Evolutionary conservation across 306 rosid species (phyloP).

Genomic region (Cicer chorassanicum): DNA sequence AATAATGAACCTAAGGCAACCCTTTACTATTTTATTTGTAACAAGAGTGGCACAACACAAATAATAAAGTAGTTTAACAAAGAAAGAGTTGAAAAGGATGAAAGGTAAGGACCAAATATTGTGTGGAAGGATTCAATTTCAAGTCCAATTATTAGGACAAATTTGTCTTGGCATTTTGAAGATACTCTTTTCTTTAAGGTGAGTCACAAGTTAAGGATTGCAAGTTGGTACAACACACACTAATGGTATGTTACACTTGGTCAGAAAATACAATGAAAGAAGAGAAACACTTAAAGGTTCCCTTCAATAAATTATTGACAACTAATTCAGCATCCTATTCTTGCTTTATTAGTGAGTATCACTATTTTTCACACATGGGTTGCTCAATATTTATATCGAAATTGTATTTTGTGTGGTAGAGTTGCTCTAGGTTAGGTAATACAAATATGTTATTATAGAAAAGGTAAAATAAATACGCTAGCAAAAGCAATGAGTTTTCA

Average conservation of each 20-base stretch:
- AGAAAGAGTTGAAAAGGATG: constrained; percentile 32
- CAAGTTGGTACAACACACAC: constrained; percentile 40
- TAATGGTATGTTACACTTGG: constrained; percentile 38
- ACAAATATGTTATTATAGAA: not conserved
- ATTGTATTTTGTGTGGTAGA: constrained; percentile 41
- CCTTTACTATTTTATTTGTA: constrained; percentile 43
- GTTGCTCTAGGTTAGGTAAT: constrained; percentile 55
- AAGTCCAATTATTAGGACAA: constrained; percentile 35
- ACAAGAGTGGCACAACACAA: constrained; percentile 44
- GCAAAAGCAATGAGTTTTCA: constrained; percentile 28
- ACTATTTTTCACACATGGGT: constrained; percentile 47
- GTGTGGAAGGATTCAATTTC: constrained; percentile 49
- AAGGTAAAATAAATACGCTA: constrained; percentile 47
- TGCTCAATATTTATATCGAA: constrained; percentile 35
- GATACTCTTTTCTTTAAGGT: constrained; percentile 36
- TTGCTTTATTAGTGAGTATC: constrained; percentile 34
- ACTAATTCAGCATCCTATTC: constrained; percentile 46
- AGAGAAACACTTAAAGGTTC: not conserved
- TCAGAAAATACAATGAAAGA: constrained; percentile 41
- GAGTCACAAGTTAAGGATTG: constrained; percentile 50
- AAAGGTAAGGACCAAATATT: constrained; percentile 40
- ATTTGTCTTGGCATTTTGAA: constrained; percentile 35
- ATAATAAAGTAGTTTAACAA: constrained; percentile 40
- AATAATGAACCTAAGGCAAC: constrained; percentile 54
- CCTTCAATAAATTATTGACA: constrained; percentile 41